phyloP scores from a whole-genome alignment of 2,329 filamentous ascomycete genomes.

The Parastagonospora nodorum region DNA sequence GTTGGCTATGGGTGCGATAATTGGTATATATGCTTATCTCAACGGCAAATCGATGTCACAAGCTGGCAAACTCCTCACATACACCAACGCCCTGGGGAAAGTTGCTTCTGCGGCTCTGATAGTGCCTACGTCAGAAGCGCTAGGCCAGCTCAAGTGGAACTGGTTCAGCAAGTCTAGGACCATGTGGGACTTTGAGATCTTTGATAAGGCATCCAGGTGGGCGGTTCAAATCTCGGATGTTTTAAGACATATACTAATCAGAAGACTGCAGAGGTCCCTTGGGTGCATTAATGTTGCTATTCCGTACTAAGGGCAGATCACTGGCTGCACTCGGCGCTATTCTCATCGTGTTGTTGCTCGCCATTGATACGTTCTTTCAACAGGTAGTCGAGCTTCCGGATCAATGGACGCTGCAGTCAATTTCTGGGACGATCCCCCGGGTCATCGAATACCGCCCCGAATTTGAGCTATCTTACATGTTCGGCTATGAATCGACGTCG shows the following conservation, averaged over 20 bases:
- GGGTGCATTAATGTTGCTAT: conserved; percentile 16
- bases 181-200: conserved; percentile 41
- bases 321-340: conserved; percentile 14
- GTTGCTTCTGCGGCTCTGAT: conserved; percentile 25
- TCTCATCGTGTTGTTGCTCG: conserved; percentile 9
- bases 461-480: neutral
- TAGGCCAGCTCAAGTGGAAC: conserved; percentile 36
- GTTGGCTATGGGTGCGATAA: neutral
- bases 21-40: conserved; percentile 10
- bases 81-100: conserved; percentile 19
- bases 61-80: conserved; percentile 5
- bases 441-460: conserved; percentile 7
- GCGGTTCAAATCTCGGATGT: no score
- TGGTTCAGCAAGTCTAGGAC: conserved; percentile 23
- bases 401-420: conserved; percentile 15
- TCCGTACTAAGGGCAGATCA: conserved; percentile 16
- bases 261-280: conserved; percentile 6
- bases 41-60: neutral
- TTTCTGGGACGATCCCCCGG: conserved; percentile 14
- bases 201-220: conserved; percentile 24
- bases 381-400: conserved; percentile 31
- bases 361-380: conserved; percentile 9
- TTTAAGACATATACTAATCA: no score
- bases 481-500: neutral
- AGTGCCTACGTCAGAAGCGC: conserved; percentile 27